Conservation (phyloP, 805 yeast species). For the Cyberlindnera sargentensis region DNA sequence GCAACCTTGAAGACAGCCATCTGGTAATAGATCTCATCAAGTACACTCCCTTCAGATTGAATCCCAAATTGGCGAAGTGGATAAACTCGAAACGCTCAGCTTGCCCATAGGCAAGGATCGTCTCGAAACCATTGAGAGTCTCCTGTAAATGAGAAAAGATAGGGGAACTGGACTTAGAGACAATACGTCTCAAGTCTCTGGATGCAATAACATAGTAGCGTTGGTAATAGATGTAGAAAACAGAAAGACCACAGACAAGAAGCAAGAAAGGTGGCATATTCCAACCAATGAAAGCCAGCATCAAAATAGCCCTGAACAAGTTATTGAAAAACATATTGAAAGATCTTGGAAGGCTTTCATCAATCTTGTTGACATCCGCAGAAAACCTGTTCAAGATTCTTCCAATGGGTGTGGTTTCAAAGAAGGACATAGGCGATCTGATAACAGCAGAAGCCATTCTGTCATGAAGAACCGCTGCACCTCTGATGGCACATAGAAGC, state of each 20-base stretch:
- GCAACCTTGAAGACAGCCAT: constrained; percentile 95
- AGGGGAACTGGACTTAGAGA: constrained; percentile 74
- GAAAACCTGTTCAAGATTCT: constrained; percentile 87
- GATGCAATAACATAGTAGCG: constrained; percentile 71
- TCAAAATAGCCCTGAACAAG: constrained; percentile 57
- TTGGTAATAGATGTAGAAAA: constrained; percentile 65
- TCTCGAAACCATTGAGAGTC: constrained; percentile 65
- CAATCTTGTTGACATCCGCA: constrained; percentile 83
- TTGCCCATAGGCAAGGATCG: constrained; percentile 71
- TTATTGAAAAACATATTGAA: constrained; percentile 63
- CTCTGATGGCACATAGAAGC: constrained; percentile 77
- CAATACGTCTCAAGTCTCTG: constrained; percentile 76
- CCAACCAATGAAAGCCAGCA: constrained; percentile 69
- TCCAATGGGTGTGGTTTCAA: constrained; percentile 94
- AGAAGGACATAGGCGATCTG: constrained; percentile 91
- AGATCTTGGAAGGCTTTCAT: constrained; percentile 67
- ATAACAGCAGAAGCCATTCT: constrained; percentile 70
- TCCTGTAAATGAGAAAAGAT: constrained; percentile 85
- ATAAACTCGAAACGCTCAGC: constrained; percentile 53
- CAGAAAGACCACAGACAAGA: constrained; percentile 57
- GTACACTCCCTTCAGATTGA: constrained; percentile 85
- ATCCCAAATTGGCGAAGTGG: constrained; percentile 68
- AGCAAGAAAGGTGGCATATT: constrained; percentile 85
- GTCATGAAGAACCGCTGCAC: constrained; percentile 70
- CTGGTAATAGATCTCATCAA: constrained; percentile 90